Percentiles rank a stretch among this genome's conserved stretches.
Conservation (phyloP, 2,329 filamentous ascomycete genomes). For the Pezicula rhizophila region DNA sequence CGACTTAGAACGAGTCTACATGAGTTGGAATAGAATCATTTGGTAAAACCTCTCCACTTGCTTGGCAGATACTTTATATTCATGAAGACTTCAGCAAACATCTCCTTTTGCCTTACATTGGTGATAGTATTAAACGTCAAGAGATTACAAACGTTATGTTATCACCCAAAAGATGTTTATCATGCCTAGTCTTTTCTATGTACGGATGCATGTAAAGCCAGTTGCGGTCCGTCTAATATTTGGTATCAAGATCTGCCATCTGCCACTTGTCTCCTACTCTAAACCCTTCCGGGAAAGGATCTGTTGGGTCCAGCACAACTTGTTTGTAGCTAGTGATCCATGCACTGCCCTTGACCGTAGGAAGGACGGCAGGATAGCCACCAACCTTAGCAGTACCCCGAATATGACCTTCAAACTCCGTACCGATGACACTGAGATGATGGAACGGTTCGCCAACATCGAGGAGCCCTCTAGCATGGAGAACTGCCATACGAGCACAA, state of each 20-base stretch:
- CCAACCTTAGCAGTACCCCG: slow-evolving; percentile 32
- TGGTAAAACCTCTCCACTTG: too few relatives aligned
- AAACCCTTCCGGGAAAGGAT: slow-evolving; percentile 36
- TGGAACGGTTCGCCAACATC: slow-evolving; percentile 30
- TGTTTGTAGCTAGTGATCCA: slow-evolving; percentile 41
- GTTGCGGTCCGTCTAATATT: too few relatives aligned
- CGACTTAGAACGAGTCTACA: too few relatives aligned
- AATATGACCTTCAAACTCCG: slow-evolving; percentile 35
- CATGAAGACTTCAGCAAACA: too few relatives aligned
- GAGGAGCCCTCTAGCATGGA: slow-evolving; percentile 35
- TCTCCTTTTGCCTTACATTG: too few relatives aligned
- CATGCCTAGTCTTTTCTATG: too few relatives aligned
- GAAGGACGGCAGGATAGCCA: slow-evolving; percentile 32
- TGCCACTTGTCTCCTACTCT: background rate
- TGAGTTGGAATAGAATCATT: too few relatives aligned
- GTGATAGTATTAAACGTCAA: too few relatives aligned
- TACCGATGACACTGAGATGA: slow-evolving; percentile 37
- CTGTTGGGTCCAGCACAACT: slow-evolving; percentile 35
- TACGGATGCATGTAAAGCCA: too few relatives aligned
- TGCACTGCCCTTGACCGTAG: slow-evolving; percentile 35
- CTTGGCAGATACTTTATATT: too few relatives aligned
- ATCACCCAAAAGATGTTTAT: too few relatives aligned
- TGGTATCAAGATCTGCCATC: background rate
- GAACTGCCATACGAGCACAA: slow-evolving; percentile 35
- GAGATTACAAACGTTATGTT: too few relatives aligned